Conservation (phyloP, 306 rosid species). For the Glycyrrhiza uralensis region DNA sequence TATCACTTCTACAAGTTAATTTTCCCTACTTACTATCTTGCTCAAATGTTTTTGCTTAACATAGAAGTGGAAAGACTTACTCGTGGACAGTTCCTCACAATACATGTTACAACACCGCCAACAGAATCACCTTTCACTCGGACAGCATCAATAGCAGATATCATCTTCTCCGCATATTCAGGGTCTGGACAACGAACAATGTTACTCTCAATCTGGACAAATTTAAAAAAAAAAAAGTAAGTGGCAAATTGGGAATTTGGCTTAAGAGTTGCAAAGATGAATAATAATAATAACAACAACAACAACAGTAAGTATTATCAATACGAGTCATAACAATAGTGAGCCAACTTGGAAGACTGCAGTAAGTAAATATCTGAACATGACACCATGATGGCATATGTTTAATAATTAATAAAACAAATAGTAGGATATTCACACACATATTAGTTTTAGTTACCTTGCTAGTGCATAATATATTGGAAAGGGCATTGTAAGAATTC, state of each 20-base stretch:
- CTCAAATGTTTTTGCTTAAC: not conserved
- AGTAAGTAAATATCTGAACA: constrained; percentile 14
- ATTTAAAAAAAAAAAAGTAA: not conserved
- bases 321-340: not conserved
- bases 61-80: constrained; percentile 43
- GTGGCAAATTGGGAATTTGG: constrained; percentile 8
- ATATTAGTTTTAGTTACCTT: not conserved
- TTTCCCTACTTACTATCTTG: constrained; percentile 7
- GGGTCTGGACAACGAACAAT: constrained; percentile 95
- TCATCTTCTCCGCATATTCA: constrained; percentile 96
- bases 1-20: constrained; percentile 9
- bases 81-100: constrained; percentile 82
- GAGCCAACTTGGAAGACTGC: constrained; percentile 5
- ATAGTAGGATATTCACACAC: not conserved
- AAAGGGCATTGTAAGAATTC: not conserved
- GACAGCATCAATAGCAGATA: constrained; percentile 76
- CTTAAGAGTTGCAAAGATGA: constrained; percentile 24
- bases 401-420: not conserved
- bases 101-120: constrained; percentile 93
- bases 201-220: constrained; percentile 80
- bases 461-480: not conserved
- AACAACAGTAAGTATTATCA: not conserved
- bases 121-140: constrained; percentile 89
- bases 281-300: not conserved
- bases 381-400: not conserved